Conservation (phyloP, 1,139 yeast species). For the Geotrichum histeridarum region DNA sequence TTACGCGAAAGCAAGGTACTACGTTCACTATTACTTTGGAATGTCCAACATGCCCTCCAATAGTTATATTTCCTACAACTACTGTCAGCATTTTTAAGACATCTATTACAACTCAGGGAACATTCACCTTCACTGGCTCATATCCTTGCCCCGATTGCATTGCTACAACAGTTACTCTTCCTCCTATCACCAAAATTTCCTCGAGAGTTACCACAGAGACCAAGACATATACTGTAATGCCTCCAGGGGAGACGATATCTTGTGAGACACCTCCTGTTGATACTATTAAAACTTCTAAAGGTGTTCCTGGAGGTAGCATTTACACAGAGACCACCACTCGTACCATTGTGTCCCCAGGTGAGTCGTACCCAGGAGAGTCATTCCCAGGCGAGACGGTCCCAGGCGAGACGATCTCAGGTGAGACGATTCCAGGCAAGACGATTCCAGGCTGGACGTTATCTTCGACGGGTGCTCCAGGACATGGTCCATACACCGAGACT, state of each 20-base stretch:
- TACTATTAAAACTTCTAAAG: background rate
- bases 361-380: no score
- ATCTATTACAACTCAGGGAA: background rate
- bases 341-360: background rate
- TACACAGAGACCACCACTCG: no score
- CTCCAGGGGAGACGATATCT: background rate
- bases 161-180: background rate
- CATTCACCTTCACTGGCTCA: background rate
- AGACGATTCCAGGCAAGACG: no score
- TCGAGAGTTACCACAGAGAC: no score
- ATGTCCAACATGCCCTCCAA: slow-evolving; percentile 8
- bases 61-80: slow-evolving; percentile 4
- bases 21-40: background rate
- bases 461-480: no score
- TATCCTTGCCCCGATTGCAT: slow-evolving; percentile 6
- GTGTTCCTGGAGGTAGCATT: no score
- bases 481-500: no score
- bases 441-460: no score
- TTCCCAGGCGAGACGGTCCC: no score
- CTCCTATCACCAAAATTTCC: background rate
- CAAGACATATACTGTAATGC: background rate
- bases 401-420: no score
- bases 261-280: background rate
- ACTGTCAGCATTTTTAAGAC: slow-evolving; percentile 9
- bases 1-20: slow-evolving; percentile 4